A percentile compares a stretch with the other conserved stretches of the same genome.
Conservation (phyloP, 2,329 filamentous ascomycete species). For the Zymoseptoria passerinii region DNA sequence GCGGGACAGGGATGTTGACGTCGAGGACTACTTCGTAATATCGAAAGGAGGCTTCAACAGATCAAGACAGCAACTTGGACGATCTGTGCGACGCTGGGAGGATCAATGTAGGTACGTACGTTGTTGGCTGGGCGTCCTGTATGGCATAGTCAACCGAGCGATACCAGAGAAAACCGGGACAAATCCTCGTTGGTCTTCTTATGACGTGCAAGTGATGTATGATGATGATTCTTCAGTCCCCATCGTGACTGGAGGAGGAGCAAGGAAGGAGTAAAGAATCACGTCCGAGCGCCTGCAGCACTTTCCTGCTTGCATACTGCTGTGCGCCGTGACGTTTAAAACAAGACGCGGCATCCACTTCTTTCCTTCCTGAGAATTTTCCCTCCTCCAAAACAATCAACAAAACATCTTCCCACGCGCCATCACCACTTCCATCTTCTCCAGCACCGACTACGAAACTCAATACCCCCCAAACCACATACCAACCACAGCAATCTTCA, state of each 20-base stretch:
- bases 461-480: slow-evolving; percentile 2
- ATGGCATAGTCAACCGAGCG: no score
- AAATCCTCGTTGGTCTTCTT: background rate
- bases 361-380: background rate
- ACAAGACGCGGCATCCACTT: background rate
- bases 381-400: background rate
- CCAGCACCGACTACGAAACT: background rate
- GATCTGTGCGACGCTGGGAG: background rate
- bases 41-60: background rate
- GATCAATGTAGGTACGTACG: background rate
- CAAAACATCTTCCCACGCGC: background rate
- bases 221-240: background rate
- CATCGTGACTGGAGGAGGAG: background rate
- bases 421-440: background rate
- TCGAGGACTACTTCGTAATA: background rate
- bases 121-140: no score
- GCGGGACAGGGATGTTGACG: background rate
- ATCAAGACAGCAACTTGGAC: no score
- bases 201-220: background rate
- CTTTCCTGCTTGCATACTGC: background rate
- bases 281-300: no score
- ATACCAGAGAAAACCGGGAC: background rate
- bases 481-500: slow-evolving; percentile 29
- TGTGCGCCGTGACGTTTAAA: background rate
- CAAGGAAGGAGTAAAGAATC: background rate